phyloP scores from a whole-genome alignment of 2,329 filamentous ascomycete species.

The Fusarium buharicum region DNA sequence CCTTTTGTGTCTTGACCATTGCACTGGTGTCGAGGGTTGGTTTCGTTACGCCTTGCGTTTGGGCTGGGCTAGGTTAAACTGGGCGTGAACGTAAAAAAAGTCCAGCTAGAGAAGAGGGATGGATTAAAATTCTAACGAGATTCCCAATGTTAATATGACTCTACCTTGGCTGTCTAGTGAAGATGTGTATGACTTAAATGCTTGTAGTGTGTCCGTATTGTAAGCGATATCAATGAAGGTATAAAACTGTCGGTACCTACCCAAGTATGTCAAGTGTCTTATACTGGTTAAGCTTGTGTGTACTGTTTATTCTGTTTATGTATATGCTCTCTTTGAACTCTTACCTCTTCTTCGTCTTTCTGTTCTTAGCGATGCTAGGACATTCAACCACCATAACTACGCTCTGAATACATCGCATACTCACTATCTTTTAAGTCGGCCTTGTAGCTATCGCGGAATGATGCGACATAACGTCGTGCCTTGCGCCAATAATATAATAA shows the following conservation, averaged over 20 bases:
- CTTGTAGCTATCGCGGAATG: not conserved
- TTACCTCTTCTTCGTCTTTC: too few relatives aligned
- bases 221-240: not conserved
- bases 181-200: not conserved
- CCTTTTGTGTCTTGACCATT: conserved; percentile 59
- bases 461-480: too few relatives aligned
- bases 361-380: too few relatives aligned
- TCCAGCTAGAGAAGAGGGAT: conserved; percentile 52
- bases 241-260: not conserved
- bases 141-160: conserved; percentile 49
- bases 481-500: not conserved
- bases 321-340: too few relatives aligned
- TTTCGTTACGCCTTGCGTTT: conserved; percentile 51
- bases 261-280: not conserved
- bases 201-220: not conserved
- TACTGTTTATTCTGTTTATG: not conserved
- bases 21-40: conserved; percentile 66
- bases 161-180: conserved; percentile 27
- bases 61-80: conserved; percentile 52
- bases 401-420: too few relatives aligned
- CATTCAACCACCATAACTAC: too few relatives aligned
- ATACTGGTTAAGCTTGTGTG: not conserved
- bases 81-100: conserved; percentile 51
- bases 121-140: conserved; percentile 49
- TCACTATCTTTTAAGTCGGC: not conserved